Evolutionary conservation across 176 grass and related monocot species (phyloP), one percentile per base, ranked within the genome.

Genomic region (Poa annua): DNA sequence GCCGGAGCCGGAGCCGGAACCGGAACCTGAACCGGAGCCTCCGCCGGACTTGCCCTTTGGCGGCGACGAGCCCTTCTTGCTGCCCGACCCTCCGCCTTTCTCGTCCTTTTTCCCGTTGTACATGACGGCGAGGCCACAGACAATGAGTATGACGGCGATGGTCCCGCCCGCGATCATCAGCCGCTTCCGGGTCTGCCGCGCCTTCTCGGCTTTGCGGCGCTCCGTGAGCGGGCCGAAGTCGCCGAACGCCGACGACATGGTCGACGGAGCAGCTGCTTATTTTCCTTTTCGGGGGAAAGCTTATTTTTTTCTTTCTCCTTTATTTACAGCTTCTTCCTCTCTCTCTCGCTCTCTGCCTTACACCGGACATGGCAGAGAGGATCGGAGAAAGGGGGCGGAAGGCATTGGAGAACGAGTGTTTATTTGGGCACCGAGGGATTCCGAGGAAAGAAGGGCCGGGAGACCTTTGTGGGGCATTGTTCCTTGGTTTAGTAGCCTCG

Each of bases 161-260:
- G 86, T 84, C 4, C 85, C 87, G 21, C 22, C 89, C 24, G 82
- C 88, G 38, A 91, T 81, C 84, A 95, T 78, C 67, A 98, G 15
- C 79, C 82, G 89, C 42, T 81, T 85, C 4, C 83, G 87, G 62
- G 77, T 66, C 83, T 76, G 88, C 80, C 85, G 89, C 41, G 82
- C 85, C 71, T 88, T 87, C 76, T 98, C 95, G 54, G 88, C 95
- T 1, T 52, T 55, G 66, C 95, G 88, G 5, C 95, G 88, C 90
- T 98, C 95, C 0, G 92, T 92, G 71, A 98, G 84, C 33, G 89
- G 90, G 14, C 90, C 92, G 47, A 95, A 93, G 72, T 95, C 92
- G 75, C 87, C 91, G 70, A 95, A 98, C 75, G 92, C 91, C 45
- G 92, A 91, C 86, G 90, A 91, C 35, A 71, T 87, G 82, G 75